phyloP scores from a whole-genome alignment of 2,329 filamentous ascomycete species.

The Arthrobotrys musiformis region DNA sequence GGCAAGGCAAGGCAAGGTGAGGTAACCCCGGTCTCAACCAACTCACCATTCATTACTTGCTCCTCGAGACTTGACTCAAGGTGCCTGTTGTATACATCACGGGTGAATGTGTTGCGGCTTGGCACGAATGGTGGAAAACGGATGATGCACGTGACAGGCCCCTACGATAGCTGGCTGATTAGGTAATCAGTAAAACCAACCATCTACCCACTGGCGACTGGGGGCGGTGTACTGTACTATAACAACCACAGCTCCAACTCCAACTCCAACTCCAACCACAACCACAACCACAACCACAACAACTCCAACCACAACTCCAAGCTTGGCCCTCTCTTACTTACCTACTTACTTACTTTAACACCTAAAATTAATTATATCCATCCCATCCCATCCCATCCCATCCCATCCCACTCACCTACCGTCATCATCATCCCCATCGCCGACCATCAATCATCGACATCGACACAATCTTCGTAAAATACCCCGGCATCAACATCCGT shows the following conservation, averaged over 20 bases:
- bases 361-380: neutral
- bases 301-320: too few species aligned
- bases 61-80: too few species aligned
- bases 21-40: too few species aligned
- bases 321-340: neutral
- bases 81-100: neutral
- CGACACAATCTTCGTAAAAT: neutral
- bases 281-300: too few species aligned
- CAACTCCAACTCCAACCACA: too few species aligned
- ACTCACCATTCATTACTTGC: too few species aligned
- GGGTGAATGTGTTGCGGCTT: neutral
- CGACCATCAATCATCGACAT: slow-evolving; percentile 17
- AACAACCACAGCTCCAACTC: too few species aligned
- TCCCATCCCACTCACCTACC: slow-evolving; percentile 1
- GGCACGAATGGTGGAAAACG: neutral
- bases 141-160: neutral
- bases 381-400: neutral
- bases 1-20: too few species aligned
- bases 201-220: too few species aligned
- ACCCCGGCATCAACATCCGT: slow-evolving; percentile 16
- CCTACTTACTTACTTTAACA: neutral
- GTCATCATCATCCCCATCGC: slow-evolving; percentile 34
- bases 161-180: too few species aligned
- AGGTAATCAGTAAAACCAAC: too few species aligned
- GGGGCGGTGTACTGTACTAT: too few species aligned